Conservation (phyloP, 495 filamentous ascomycete species). For the Aeminium ludgeri region DNA sequence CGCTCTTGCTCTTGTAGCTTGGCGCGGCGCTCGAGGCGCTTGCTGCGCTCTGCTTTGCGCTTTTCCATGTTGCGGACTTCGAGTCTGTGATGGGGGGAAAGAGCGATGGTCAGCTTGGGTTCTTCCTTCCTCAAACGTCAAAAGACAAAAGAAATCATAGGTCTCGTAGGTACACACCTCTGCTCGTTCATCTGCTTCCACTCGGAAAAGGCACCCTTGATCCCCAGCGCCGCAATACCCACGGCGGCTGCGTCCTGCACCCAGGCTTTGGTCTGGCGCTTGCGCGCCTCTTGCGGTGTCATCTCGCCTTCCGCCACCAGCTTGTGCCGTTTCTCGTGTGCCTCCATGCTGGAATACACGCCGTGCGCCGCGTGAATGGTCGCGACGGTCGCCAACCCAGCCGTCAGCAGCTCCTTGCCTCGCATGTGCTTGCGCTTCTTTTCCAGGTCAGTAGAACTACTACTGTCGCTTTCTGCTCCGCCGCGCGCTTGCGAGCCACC, state of each 20-base stretch:
- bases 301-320: slow-evolving; percentile 59
- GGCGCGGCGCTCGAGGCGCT: slow-evolving; percentile 8
- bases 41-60: slow-evolving; percentile 16
- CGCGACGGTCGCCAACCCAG: slow-evolving; percentile 69
- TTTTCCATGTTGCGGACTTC: slow-evolving; percentile 32
- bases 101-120: slow-evolving; percentile 9
- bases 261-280: slow-evolving; percentile 55
- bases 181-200: slow-evolving; percentile 52
- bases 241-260: slow-evolving; percentile 60
- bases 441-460: slow-evolving; percentile 63
- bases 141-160: background rate
- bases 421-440: slow-evolving; percentile 58
- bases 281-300: slow-evolving; percentile 54
- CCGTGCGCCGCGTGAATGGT: slow-evolving; percentile 77
- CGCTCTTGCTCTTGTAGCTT: slow-evolving; percentile 6
- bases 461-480: slow-evolving; percentile 25
- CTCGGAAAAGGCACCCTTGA: slow-evolving; percentile 66
- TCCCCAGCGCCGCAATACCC: slow-evolving; percentile 69
- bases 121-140: background rate
- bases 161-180: slow-evolving; percentile 28
- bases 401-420: slow-evolving; percentile 69
- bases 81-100: slow-evolving; percentile 10
- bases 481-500: background rate
- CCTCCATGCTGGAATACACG: slow-evolving; percentile 60
- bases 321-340: slow-evolving; percentile 50